Conservation (phyloP, 345 rosid species). For the Nasturtium officinale region DNA sequence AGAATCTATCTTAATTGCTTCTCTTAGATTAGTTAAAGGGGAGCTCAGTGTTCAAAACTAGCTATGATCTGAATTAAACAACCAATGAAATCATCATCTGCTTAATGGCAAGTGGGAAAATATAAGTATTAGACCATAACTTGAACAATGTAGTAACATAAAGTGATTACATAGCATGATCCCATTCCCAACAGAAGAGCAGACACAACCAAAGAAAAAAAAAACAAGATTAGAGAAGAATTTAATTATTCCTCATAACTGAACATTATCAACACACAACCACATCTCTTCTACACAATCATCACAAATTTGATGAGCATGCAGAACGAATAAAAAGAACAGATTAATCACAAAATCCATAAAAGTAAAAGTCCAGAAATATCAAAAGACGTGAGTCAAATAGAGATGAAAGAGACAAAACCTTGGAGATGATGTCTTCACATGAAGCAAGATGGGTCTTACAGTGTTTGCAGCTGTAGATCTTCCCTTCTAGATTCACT, state of each 20-base stretch:
- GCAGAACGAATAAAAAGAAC: neutral
- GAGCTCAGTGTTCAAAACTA: constrained; percentile 18
- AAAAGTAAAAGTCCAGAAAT: neutral
- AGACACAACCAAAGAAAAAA: neutral
- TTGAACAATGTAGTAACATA: constrained; percentile 20
- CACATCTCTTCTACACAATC: constrained; percentile 7
- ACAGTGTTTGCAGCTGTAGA: constrained; percentile 95
- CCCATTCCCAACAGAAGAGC: neutral
- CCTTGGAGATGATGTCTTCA: constrained; percentile 87
- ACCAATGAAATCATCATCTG: neutral
- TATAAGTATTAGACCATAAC: neutral
- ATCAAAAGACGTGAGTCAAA: constrained; percentile 3
- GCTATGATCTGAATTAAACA: neutral
- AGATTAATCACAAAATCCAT: constrained; percentile 24
- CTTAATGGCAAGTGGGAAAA: neutral
- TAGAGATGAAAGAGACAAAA: constrained; percentile 22
- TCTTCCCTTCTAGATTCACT: constrained; percentile 86
- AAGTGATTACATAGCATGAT: neutral
- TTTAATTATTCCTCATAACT: neutral
- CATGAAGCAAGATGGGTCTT: constrained; percentile 79
- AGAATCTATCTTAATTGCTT: neutral
- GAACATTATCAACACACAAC: constrained; percentile 15
- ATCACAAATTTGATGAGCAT: constrained; percentile 12
- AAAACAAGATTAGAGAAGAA: neutral
- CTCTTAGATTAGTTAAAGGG: neutral